These are phyloP conservation scores for Escovopsis weberi DNA, from an alignment of 2,329 filamentous ascomycete genomes.

Conservation along the genomic window DNA sequence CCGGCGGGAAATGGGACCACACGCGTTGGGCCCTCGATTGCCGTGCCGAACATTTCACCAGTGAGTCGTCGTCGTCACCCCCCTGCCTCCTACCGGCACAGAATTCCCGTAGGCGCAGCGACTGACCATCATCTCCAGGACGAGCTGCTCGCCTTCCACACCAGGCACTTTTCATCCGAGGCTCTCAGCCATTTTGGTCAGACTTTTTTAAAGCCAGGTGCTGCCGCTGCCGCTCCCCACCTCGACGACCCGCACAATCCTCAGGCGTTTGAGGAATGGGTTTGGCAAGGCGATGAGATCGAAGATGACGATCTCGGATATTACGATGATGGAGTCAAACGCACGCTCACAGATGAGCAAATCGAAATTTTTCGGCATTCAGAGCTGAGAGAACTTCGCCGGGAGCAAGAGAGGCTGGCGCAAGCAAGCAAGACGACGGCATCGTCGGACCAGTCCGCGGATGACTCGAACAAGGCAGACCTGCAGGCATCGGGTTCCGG, in stretches of 20 bases:
- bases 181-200: constrained; percentile 31
- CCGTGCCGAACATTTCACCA: constrained; percentile 13
- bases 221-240: constrained; percentile 3
- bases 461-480: constrained; percentile 4
- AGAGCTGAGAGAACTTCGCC: constrained; percentile 61
- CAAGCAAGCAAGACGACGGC: not conserved
- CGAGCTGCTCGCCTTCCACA: constrained; percentile 44
- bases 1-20: constrained; percentile 3
- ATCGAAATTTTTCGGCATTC: constrained; percentile 83
- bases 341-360: constrained; percentile 82
- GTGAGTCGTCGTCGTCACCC: constrained; percentile 8
- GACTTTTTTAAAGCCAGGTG: constrained; percentile 27
- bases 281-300: constrained; percentile 13
- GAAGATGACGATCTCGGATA: constrained; percentile 63
- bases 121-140: constrained; percentile 27
- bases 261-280: constrained; percentile 16
- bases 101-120: too few relatives aligned
- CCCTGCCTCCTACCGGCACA: too few relatives aligned
- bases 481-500: constrained; percentile 1
- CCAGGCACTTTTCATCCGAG: constrained; percentile 40
- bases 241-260: constrained; percentile 13
- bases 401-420: constrained; percentile 26
- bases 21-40: constrained; percentile 4
- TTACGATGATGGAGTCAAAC: constrained; percentile 74
- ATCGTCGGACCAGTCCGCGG: constrained; percentile 3